phyloP scores from a whole-genome alignment of 306 rosid genomes.

The Rosa multiflora region DNA sequence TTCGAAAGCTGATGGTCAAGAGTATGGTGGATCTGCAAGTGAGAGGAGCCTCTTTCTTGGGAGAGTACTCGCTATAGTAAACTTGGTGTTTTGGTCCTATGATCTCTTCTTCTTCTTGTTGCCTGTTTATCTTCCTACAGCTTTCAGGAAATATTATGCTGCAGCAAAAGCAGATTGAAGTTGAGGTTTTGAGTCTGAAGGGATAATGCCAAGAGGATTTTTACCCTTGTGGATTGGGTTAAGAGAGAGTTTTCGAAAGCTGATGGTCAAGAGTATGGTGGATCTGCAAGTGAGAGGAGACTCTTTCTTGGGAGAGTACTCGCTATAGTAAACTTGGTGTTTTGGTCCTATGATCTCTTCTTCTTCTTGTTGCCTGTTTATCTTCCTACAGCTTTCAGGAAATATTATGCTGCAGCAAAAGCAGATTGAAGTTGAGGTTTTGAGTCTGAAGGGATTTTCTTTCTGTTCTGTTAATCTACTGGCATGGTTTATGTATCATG shows the following conservation, averaged over 20 bases:
- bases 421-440: background rate
- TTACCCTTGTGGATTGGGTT: slow-evolving; percentile 67
- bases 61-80: slow-evolving; percentile 67
- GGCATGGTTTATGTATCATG: background rate
- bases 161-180: slow-evolving; percentile 25
- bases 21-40: slow-evolving; percentile 39
- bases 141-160: slow-evolving; percentile 61
- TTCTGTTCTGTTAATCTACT: background rate
- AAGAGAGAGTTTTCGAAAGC: slow-evolving; percentile 56
- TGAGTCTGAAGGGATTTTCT: background rate
- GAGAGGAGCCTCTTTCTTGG: slow-evolving; percentile 46
- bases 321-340: slow-evolving; percentile 74
- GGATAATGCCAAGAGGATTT: slow-evolving; percentile 70
- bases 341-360: slow-evolving; percentile 83
- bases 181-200: too few species aligned
- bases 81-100: slow-evolving; percentile 79
- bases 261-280: slow-evolving; percentile 32
- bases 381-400: slow-evolving; percentile 72
- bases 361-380: slow-evolving; percentile 79
- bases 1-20: slow-evolving; percentile 32
- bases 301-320: slow-evolving; percentile 53
- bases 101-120: slow-evolving; percentile 79
- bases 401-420: slow-evolving; percentile 48
- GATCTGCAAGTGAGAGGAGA: slow-evolving; percentile 40
- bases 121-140: slow-evolving; percentile 81